A percentile compares a stretch with the other conserved stretches of the same genome.
phyloP scores from a whole-genome alignment of 179 eudicot species.

The Spinacia oleracea region DNA sequence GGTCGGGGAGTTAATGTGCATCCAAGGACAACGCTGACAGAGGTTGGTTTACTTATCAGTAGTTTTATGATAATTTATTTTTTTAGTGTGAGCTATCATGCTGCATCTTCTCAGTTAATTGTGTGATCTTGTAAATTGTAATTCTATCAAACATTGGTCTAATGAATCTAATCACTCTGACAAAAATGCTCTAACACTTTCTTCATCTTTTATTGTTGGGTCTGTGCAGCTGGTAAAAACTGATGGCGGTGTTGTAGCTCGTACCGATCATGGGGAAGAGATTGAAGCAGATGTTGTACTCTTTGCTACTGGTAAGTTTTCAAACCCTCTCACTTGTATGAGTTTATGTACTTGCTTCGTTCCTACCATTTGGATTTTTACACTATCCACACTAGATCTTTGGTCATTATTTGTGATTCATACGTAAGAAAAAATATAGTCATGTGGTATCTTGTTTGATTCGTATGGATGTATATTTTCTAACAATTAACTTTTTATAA shows the following conservation, averaged over 20 bases:
- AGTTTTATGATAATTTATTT: slow-evolving; percentile 2
- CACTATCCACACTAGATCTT: no score
- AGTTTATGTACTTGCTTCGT: no score
- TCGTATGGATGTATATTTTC: no score
- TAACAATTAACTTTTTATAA: no score
- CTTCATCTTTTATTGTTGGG: background rate
- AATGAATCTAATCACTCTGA: slow-evolving; percentile 4
- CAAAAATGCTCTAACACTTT: slow-evolving; percentile 3
- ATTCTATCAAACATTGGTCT: background rate
- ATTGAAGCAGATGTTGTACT: slow-evolving; percentile 87
- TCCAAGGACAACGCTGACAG: slow-evolving; percentile 65
- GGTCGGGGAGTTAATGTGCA: slow-evolving; percentile 89
- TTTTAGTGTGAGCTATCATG: background rate
- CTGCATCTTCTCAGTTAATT: background rate
- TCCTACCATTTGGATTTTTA: no score
- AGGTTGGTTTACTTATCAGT: slow-evolving; percentile 46
- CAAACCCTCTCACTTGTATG: background rate
- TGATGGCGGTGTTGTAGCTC: slow-evolving; percentile 72
- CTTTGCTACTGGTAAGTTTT: slow-evolving; percentile 81
- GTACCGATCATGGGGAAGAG: slow-evolving; percentile 92
- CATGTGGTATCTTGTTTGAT: no score
- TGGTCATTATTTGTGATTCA: no score
- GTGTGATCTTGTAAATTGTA: background rate
- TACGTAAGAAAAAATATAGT: no score
- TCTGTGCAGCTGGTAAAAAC: slow-evolving; percentile 66